phyloP scores from a whole-genome alignment of 2,329 filamentous ascomycete species.

The Sclerotinia minor region DNA sequence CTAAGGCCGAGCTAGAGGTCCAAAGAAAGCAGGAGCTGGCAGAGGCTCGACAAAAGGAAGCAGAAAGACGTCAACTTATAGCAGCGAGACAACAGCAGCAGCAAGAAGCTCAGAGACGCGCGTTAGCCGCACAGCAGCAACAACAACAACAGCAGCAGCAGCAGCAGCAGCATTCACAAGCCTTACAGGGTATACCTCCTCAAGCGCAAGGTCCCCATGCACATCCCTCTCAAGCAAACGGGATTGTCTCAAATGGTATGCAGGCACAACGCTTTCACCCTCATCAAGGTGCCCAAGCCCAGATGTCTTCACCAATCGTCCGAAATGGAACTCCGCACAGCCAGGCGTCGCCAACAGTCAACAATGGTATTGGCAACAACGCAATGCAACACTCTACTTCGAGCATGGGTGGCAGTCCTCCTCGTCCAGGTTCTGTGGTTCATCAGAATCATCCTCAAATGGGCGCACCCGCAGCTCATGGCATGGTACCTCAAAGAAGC shows the following conservation, averaged over 20 bases:
- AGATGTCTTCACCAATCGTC: conserved; percentile 66
- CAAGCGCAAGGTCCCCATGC: conserved; percentile 46
- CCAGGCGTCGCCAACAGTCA: conserved; percentile 65
- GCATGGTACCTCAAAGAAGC: conserved; percentile 64
- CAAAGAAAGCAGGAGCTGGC: conserved; percentile 45
- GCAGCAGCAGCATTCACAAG: conserved; percentile 41
- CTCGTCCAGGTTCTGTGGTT: conserved; percentile 65
- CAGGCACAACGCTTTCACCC: conserved; percentile 46
- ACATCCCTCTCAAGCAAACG: conserved; percentile 47
- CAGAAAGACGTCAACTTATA: conserved; percentile 33
- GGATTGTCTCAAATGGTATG: conserved; percentile 45
- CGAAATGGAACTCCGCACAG: conserved; percentile 65
- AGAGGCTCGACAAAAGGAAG: conserved; percentile 40
- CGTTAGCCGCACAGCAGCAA: conserved; percentile 47
- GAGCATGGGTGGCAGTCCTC: conserved; percentile 67
- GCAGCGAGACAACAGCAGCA: conserved; percentile 37
- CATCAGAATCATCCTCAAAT: conserved; percentile 57
- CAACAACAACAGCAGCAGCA: conserved; percentile 40
- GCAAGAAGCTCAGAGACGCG: conserved; percentile 41
- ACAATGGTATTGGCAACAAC: conserved; percentile 44
- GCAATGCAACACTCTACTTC: conserved; percentile 67
- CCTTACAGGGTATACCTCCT: conserved; percentile 18
- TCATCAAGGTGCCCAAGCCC: conserved; percentile 56
- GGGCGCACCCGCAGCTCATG: conserved; percentile 59
- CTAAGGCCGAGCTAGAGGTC: conserved; percentile 49